Percentiles rank a stretch among this genome's conserved stretches.
Evolutionary conservation across 345 rosid species (phyloP).

Genomic region (Excoecaria cochinchinensis): DNA sequence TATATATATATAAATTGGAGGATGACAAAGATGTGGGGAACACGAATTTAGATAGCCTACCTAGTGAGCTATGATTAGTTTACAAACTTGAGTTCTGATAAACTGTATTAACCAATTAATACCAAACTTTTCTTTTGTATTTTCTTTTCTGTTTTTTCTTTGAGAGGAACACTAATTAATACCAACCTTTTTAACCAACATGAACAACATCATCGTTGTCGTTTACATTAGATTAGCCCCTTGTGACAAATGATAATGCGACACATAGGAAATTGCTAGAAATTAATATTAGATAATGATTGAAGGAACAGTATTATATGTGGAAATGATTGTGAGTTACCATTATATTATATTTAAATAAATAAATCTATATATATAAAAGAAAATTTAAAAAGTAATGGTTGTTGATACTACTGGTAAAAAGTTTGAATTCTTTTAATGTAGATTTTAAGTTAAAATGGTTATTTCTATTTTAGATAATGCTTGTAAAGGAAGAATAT

Average conservation of each 20-base stretch:
- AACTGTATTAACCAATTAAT: background rate
- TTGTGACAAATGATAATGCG: constrained; percentile 3
- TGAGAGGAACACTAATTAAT: background rate
- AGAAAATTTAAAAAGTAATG: background rate
- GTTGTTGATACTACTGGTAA: background rate
- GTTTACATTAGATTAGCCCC: background rate
- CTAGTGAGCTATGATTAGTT: background rate
- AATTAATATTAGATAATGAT: background rate
- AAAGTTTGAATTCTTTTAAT: background rate
- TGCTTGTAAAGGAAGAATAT: no score
- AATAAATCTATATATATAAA: no score
- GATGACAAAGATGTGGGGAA: background rate
- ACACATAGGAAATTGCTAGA: background rate
- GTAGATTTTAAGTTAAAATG: no score
- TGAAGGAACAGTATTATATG: background rate
- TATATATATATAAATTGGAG: no score
- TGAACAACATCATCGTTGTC: background rate
- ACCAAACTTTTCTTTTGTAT: background rate
- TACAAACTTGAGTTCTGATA: background rate
- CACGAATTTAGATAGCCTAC: background rate
- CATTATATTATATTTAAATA: no score
- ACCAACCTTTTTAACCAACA: constrained; percentile 8
- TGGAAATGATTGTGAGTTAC: background rate
- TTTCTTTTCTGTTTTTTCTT: background rate
- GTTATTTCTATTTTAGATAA: no score